Evolutionary conservation across 225 moss, liverwort and hornwort genomes (phyloP), one percentile per base, ranked within the genome.

Genomic region (Anthoceros angustus): DNA sequence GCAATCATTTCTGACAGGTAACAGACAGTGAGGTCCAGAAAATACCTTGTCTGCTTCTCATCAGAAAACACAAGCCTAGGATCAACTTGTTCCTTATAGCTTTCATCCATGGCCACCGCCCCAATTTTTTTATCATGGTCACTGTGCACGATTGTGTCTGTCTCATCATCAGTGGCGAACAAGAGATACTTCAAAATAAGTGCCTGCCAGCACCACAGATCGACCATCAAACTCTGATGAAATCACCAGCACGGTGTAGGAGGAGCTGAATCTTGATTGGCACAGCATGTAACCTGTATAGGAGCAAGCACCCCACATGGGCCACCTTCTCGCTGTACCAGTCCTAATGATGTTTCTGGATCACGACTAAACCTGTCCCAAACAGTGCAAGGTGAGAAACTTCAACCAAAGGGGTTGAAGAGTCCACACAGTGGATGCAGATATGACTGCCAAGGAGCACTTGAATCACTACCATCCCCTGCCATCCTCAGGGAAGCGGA

Each of bases 271-370:
- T 1, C 50, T 15, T 55, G 50, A 55, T 55, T 16, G 21, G 18
- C 21, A 55, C 21, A 55, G 16, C 50, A 55, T 55, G 5, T 15
- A 63, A 91, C 98, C 98, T 98, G 98, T 80, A 98, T 86, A 55
- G 98, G 98, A 68, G 98, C 98, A 71, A 98, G 79, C 39, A 98
- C 92, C 77, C 98, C 98, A 64, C 98, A 98, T 63, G 98, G 98
- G 21, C 98, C 98, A 68, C 98, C 98, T 81, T 98, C 89, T 67
- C 82, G 84, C 73, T 98, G 98, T 64, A 98, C 98, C 70, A 98
- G 78, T 72, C 98, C 98, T 63, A 98, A 68, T 64, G 87, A 92
- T 25, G 98, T 98, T 77, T 92, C 98, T 68, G 67, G 84, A 66
- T 98, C 98, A 72, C 85, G 78, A 79, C 98, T 98, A 66, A 98